Base-by-base conservation (phyloP, 495 filamentous ascomycete species). In the Podospora bellae-mahoneyi region DNA sequence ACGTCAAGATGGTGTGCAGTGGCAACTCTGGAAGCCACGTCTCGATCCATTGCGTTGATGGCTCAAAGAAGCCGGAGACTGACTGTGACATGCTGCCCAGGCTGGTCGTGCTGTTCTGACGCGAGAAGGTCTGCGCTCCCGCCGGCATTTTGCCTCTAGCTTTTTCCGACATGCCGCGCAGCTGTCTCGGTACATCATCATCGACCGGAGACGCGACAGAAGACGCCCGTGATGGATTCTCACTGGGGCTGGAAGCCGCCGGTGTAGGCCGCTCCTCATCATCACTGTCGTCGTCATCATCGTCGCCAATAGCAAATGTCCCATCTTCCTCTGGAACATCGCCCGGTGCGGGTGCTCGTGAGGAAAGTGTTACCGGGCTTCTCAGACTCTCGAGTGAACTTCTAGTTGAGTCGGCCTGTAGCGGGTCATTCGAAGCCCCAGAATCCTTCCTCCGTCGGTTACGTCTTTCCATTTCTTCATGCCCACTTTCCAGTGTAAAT, bases 151-250 rank as follows among this genome's bases (percentile, higher is more conserved):
- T 99, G 7, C 95, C 95, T 61, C 95, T 83, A 28, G 95, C 96
- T 75, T 98, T 99, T 77, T 99, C 95, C 10, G 94, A 97, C 93
- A 98, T 99, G 60, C 93, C 94, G 60, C 92, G 87, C n/a, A 96
- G 75, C 72, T 97, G 94, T 44, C 89, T 81, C n/a, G 94, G 92
- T 13, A 97, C 86, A 27, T 91, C 89, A 66, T 96, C 95, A 1
- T 86, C 79, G 1, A 53, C 62, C 19, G 72, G 69, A 1, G 86
- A 85, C 0, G 87, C 93, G 18, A 91, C 89, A 0, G 93, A 96
- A 5, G 89, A 87, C 19, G 89, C 85, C 18, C 87, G 84, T 5
- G 93, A 95, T 19, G 84, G 86, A 44, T 87, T 88, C 56, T 87
- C 83, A 5, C 90, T 93, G 4, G 89, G 86, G 15, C 89, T 90